Percentiles rank a stretch among this genome's conserved stretches.
These are phyloP conservation scores for Peziza echinospora DNA, from an alignment of 495 filamentous ascomycete genomes.

Conservation along the genomic window DNA sequence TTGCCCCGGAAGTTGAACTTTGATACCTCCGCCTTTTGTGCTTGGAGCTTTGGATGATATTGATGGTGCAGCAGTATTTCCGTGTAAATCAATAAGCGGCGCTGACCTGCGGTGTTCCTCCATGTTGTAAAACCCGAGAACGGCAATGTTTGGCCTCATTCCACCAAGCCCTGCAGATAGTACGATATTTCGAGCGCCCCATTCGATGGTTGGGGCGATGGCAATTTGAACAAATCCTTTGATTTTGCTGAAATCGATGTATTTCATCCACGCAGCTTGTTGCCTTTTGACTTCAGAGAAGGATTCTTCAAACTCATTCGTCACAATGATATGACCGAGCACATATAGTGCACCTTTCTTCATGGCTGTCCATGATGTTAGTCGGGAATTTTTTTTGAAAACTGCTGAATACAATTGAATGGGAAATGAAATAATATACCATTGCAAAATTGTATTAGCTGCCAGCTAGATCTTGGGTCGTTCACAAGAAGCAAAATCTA, in stretches of 20 bases:
- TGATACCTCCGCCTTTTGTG: conserved; percentile 13
- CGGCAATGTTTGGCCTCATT: conserved; percentile 74
- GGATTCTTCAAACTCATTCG: conserved; percentile 52
- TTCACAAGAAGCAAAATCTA: conserved; percentile 65
- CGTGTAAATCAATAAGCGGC: conserved; percentile 28
- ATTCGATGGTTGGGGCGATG: conserved; percentile 60
- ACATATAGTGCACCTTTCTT: conserved; percentile 78
- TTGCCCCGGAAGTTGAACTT: conserved; percentile 26
- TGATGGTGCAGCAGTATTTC: background rate
- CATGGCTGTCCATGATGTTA: conserved; percentile 29
- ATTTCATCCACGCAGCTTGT: conserved; percentile 63
- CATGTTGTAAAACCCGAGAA: conserved; percentile 53
- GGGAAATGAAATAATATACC: conserved; percentile 22
- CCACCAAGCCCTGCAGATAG: conserved; percentile 68
- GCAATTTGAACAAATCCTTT: conserved; percentile 79
- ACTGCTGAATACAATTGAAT: too few relatives aligned
- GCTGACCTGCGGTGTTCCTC: conserved; percentile 41
- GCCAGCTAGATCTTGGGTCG: conserved; percentile 52
- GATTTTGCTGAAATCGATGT: conserved; percentile 67
- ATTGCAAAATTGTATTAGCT: conserved; percentile 78
- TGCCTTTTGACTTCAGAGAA: conserved; percentile 65
- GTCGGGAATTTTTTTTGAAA: too few relatives aligned
- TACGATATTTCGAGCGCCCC: conserved; percentile 66
- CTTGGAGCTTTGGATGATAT: background rate
- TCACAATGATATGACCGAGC: conserved; percentile 69